Evolutionary conservation across 495 filamentous ascomycete genomes (phyloP).

Genomic region (Penicillium goetzii): DNA sequence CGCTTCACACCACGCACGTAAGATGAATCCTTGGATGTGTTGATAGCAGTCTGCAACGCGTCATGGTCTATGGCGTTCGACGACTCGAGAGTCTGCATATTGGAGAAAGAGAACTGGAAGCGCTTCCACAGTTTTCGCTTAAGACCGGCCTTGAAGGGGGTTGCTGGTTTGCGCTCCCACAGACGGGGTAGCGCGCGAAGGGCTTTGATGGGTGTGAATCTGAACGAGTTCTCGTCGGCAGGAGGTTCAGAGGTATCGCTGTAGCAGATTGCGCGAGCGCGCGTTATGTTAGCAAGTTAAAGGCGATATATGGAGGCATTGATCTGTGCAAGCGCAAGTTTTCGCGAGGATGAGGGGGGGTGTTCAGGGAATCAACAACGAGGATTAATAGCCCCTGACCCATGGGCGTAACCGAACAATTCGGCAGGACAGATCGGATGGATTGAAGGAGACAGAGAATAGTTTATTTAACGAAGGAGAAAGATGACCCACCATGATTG

Average conservation of each 20-base stretch:
- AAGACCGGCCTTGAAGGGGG: conserved; percentile 46
- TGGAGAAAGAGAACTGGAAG: conserved; percentile 45
- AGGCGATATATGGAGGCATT: background rate
- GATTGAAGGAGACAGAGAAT: background rate
- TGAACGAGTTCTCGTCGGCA: conserved; percentile 35
- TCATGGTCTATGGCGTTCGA: conserved; percentile 31
- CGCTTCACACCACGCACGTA: conserved; percentile 51
- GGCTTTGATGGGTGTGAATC: conserved; percentile 44
- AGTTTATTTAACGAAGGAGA: background rate
- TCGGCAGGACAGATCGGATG: background rate
- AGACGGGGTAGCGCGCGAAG: conserved; percentile 43
- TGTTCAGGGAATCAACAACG: background rate
- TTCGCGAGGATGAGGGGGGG: background rate
- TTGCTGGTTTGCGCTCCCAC: conserved; percentile 62
- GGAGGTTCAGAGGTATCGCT: conserved; percentile 21
- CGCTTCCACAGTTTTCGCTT: conserved; percentile 59
- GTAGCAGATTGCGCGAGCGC: conserved; percentile 10
- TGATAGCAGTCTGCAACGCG: conserved; percentile 41
- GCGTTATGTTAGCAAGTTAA: conserved; percentile 20
- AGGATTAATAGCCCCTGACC: conserved; percentile 11
- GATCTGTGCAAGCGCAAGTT: background rate
- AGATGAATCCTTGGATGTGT: conserved; percentile 31
- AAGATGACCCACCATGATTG: conserved; percentile 29
- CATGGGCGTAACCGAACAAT: background rate
- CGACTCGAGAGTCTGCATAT: conserved; percentile 43